Evolutionary conservation across 805 yeast genomes (phyloP).

Genomic region (Debaryomyces tyrocola): DNA sequence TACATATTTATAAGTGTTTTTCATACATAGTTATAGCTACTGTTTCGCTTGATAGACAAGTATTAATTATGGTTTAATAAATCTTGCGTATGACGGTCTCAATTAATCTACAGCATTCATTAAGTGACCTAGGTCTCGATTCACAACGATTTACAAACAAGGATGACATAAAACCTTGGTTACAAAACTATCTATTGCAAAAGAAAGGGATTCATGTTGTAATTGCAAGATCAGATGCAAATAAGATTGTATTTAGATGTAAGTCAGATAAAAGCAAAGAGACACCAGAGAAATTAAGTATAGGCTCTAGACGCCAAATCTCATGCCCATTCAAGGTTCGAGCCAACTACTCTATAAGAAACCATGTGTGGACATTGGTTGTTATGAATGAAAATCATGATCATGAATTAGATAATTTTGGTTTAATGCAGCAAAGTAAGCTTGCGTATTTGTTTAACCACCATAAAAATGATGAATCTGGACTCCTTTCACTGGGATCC

Average conservation of each 20-base stretch:
- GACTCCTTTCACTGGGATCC: background rate
- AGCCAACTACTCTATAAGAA: constrained; percentile 57
- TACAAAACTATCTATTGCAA: constrained; percentile 44
- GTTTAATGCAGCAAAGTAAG: background rate
- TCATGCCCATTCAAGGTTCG: constrained; percentile 66
- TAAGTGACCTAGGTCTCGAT: constrained; percentile 23
- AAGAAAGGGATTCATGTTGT: constrained; percentile 54
- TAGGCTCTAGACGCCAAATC: constrained; percentile 21
- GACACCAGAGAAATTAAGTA: constrained; percentile 12
- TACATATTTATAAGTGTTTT: no score
- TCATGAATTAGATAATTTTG: constrained; percentile 30
- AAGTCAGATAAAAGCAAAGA: constrained; percentile 32
- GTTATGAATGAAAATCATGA: constrained; percentile 62
- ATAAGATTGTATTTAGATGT: constrained; percentile 63
- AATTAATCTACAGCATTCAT: constrained; percentile 19
- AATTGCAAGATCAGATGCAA: constrained; percentile 60
- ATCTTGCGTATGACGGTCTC: background rate
- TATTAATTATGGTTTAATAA: no score
- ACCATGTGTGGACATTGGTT: constrained; percentile 58
- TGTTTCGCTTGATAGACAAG: no score
- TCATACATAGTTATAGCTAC: no score
- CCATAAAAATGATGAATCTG: background rate
- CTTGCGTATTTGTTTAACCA: background rate
- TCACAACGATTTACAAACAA: constrained; percentile 30
- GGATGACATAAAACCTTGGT: constrained; percentile 62